phyloP scores from a whole-genome alignment of 1,284 basidiomycete species.

The Tilletia indica region DNA sequence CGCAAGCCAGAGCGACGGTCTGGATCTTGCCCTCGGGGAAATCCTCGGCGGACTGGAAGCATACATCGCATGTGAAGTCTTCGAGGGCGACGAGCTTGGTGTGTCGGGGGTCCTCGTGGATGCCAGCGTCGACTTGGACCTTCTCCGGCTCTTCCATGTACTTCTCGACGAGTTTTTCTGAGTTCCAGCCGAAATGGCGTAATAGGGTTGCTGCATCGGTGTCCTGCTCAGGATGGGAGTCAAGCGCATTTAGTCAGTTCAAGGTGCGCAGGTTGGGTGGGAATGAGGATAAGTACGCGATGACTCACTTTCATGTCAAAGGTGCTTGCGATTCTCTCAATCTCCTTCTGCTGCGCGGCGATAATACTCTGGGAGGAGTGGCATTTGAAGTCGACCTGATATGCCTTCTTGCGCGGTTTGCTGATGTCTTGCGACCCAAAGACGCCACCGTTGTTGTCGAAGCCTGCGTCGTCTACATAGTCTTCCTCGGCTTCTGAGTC shows the following conservation, averaged over 20 bases:
- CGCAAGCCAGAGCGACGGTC: slow-evolving; percentile 49
- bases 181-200: slow-evolving; percentile 88
- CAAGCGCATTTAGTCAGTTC: slow-evolving; percentile 22
- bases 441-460: slow-evolving; percentile 35
- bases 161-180: slow-evolving; percentile 72
- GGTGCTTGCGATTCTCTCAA: slow-evolving; percentile 51
- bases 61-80: slow-evolving; percentile 52
- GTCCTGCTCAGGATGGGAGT: slow-evolving; percentile 54
- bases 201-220: slow-evolving; percentile 72
- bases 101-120: slow-evolving; percentile 40
- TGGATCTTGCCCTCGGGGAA: slow-evolving; percentile 34
- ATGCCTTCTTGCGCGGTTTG: slow-evolving; percentile 41
- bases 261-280: no score
- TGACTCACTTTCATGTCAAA: slow-evolving; percentile 44
- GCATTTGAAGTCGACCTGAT: slow-evolving; percentile 48
- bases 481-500: slow-evolving; percentile 36
- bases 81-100: slow-evolving; percentile 29
- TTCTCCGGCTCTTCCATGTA: slow-evolving; percentile 52
- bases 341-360: slow-evolving; percentile 45
- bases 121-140: slow-evolving; percentile 49
- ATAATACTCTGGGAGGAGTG: slow-evolving; percentile 38
- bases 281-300: background rate
- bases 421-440: slow-evolving; percentile 21
- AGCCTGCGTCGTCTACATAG: slow-evolving; percentile 25
- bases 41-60: slow-evolving; percentile 46